These are phyloP conservation scores for Aspergillus tubingensis DNA, from an alignment of 2,329 filamentous ascomycete species.

Conservation along the genomic window DNA sequence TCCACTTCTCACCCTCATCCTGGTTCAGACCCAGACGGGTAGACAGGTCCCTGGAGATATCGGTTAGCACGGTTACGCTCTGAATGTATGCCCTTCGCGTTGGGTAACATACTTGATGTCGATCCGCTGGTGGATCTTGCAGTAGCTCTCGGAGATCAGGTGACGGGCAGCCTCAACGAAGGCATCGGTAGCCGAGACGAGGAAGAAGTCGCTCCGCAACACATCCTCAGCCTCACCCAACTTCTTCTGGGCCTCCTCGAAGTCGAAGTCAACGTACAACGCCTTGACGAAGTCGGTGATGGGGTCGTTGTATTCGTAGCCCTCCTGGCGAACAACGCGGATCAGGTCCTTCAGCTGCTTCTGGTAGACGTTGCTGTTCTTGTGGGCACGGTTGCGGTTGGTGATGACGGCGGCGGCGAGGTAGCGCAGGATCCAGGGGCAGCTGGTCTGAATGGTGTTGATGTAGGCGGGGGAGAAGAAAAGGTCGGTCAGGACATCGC, in stretches of 20 bases:
- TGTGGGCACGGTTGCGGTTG: conserved; percentile 78
- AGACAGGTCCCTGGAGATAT: conserved; percentile 71
- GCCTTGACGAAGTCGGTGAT: conserved; percentile 96
- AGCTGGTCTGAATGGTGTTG: conserved; percentile 98
- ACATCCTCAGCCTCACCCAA: conserved; percentile 87
- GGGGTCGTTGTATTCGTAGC: conserved; percentile 95
- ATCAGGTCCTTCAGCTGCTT: conserved; percentile 98
- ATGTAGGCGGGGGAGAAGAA: conserved; percentile 98
- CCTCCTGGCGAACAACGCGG: conserved; percentile 92
- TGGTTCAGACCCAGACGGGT: conserved; percentile 86
- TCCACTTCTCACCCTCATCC: conserved; percentile 99
- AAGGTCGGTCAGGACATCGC: conserved; percentile 88
- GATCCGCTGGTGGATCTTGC: conserved; percentile 99
- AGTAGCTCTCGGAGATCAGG: conserved; percentile 97
- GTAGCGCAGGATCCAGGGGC: conserved; percentile 95
- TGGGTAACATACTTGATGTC: conserved; percentile 73
- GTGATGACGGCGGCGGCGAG: conserved; percentile 93
- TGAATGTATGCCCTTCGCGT: not conserved
- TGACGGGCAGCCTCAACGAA: conserved; percentile 95
- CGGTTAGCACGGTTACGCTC: conserved; percentile 15
- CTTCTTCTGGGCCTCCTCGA: conserved; percentile 91
- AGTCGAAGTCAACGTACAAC: conserved; percentile 94
- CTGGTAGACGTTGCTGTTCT: conserved; percentile 79
- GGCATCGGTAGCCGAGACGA: conserved; percentile 76
- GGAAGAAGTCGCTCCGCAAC: conserved; percentile 92